Evolutionary conservation across 768 basidiomycete genomes (phyloP).

Genomic region (Xerocomus brunneocitrinus): DNA sequence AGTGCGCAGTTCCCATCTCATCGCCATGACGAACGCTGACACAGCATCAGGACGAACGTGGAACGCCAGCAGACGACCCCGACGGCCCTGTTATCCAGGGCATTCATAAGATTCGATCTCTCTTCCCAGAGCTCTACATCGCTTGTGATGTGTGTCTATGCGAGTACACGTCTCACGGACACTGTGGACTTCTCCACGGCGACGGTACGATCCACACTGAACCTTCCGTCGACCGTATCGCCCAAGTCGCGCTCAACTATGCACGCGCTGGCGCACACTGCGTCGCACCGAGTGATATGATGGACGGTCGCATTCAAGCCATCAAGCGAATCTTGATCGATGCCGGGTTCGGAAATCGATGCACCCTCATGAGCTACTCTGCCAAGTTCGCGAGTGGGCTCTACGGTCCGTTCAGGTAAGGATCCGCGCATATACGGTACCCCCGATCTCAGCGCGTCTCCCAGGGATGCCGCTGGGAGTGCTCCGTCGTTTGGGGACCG

Average conservation of each 20-base stretch:
- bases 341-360: constrained; percentile 78
- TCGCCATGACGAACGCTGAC: neutral
- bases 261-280: constrained; percentile 96
- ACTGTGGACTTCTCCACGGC: constrained; percentile 77
- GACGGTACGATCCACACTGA: constrained; percentile 76
- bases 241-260: constrained; percentile 88
- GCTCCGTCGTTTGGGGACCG: constrained; percentile 92
- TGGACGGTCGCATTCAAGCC: constrained; percentile 90
- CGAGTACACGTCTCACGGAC: constrained; percentile 98
- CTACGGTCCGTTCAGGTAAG: constrained; percentile 94
- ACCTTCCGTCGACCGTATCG: constrained; percentile 83
- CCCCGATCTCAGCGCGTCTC: neutral
- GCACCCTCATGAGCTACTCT: constrained; percentile 93
- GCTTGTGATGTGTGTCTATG: constrained; percentile 98
- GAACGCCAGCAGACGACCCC: constrained; percentile 87
- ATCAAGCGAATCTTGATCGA: constrained; percentile 88
- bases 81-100: constrained; percentile 91
- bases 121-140: constrained; percentile 85
- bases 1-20: constrained; percentile 36
- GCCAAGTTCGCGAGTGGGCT: constrained; percentile 95
- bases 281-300: constrained; percentile 99
- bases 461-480: constrained; percentile 94
- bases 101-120: constrained; percentile 67
- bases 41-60: constrained; percentile 60
- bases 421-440: constrained; percentile 1